These are phyloP conservation scores for Lignosus rhinocerotis DNA, from an alignment of 1,284 basidiomycete species.

Conservation along the genomic window DNA sequence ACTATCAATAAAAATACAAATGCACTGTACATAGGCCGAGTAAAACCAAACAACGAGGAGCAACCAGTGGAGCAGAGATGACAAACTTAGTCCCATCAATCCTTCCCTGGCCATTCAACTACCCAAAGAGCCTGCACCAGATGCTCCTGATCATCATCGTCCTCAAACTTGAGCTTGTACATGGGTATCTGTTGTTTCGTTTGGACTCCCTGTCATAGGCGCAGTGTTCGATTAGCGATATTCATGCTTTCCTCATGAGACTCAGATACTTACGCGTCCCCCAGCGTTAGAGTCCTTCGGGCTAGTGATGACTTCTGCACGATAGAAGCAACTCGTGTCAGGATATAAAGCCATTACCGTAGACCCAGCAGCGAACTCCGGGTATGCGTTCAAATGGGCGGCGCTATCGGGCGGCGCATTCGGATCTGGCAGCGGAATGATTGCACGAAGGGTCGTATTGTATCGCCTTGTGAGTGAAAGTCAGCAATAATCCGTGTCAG, in stretches of 20 bases:
- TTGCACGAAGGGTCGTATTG: conserved; percentile 63
- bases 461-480: conserved; percentile 50
- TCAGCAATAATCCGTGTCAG: neutral
- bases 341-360: conserved; percentile 82
- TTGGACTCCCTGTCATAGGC: neutral
- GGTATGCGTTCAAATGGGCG: conserved; percentile 67
- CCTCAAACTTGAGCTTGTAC: conserved; percentile 81
- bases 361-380: conserved; percentile 66
- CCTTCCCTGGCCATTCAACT: conserved; percentile 66
- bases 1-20: conserved; percentile 8
- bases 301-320: conserved; percentile 72
- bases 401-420: conserved; percentile 54
- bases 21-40: conserved; percentile 2
- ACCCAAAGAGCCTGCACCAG: conserved; percentile 70
- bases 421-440: conserved; percentile 78
- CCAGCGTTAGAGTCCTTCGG: conserved; percentile 56
- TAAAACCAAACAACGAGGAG: neutral
- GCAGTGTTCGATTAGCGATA: neutral
- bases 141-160: conserved; percentile 80
- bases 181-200: conserved; percentile 40
- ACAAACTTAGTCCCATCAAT: conserved; percentile 6
- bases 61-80: neutral
- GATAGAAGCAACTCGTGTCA: conserved; percentile 85
- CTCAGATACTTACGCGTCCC: conserved; percentile 45
- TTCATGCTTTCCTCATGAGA: neutral